A percentile compares a stretch with the other conserved stretches of the same genome.
Evolutionary conservation across 305 asterid genomes (phyloP).

Genomic region (Solanum hybrid): DNA sequence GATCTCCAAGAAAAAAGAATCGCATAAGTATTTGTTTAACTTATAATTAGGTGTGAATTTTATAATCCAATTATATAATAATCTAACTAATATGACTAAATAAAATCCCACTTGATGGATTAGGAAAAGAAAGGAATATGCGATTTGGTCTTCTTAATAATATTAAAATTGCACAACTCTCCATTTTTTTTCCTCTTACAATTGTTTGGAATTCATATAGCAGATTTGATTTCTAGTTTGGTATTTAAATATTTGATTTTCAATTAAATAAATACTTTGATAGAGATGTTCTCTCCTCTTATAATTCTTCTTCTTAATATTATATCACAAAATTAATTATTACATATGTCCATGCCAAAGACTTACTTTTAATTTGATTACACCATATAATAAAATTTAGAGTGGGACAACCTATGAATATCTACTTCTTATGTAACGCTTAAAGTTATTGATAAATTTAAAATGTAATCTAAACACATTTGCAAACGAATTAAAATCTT

Average conservation of each 20-base stretch:
- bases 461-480: neutral
- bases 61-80: neutral
- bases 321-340: neutral
- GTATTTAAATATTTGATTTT: neutral
- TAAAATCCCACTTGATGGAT: neutral
- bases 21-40: neutral
- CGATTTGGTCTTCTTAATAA: neutral
- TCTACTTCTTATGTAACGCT: neutral
- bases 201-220: neutral
- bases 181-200: neutral
- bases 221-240: neutral
- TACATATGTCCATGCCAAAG: neutral
- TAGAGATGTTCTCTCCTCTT: neutral
- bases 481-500: neutral
- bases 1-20: neutral
- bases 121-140: neutral
- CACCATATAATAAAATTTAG: neutral
- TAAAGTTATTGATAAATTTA: neutral
- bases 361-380: neutral
- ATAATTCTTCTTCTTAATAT: neutral
- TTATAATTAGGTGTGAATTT: neutral
- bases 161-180: neutral
- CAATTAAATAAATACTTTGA: neutral
- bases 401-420: neutral
- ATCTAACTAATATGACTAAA: neutral